A percentile compares a stretch with the other conserved stretches of the same genome.
Conservation (phyloP, 352 stramenopile genomes). For the Phytophthora idaei region DNA sequence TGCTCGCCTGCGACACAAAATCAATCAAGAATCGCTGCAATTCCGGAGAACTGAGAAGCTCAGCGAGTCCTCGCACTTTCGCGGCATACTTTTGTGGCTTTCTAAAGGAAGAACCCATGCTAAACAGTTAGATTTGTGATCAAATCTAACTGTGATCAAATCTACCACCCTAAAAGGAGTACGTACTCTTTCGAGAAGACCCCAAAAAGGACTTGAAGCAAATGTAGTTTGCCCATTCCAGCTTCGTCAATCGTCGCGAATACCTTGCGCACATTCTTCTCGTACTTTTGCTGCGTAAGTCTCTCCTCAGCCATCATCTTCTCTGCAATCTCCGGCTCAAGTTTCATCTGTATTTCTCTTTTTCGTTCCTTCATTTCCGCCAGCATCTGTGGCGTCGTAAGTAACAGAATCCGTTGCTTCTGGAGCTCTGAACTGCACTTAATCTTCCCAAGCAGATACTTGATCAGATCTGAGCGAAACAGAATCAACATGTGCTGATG, state of each 20-base stretch:
- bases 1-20: conserved; percentile 43
- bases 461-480: conserved; percentile 53
- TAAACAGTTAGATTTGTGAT: background rate
- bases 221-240: conserved; percentile 45
- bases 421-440: conserved; percentile 57
- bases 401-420: conserved; percentile 60
- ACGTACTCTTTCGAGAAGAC: conserved; percentile 69
- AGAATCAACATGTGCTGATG: conserved; percentile 57
- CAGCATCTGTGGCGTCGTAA: conserved; percentile 54
- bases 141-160: background rate
- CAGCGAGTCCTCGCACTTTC: conserved; percentile 51
- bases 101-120: conserved; percentile 1
- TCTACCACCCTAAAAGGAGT: background rate
- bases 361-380: conserved; percentile 45
- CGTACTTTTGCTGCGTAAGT: conserved; percentile 14
- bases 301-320: conserved; percentile 41
- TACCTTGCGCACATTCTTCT: conserved; percentile 55
- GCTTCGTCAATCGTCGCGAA: conserved; percentile 53
- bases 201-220: conserved; percentile 62
- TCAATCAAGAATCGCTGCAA: conserved; percentile 69
- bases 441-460: conserved; percentile 55
- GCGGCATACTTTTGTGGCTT: conserved; percentile 44
- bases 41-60: conserved; percentile 44
- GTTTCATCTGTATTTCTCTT: conserved; percentile 21
- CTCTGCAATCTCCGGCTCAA: conserved; percentile 66